phyloP scores from a whole-genome alignment of 2,329 filamentous ascomycete genomes.

The Ceratocystis ficicola region DNA sequence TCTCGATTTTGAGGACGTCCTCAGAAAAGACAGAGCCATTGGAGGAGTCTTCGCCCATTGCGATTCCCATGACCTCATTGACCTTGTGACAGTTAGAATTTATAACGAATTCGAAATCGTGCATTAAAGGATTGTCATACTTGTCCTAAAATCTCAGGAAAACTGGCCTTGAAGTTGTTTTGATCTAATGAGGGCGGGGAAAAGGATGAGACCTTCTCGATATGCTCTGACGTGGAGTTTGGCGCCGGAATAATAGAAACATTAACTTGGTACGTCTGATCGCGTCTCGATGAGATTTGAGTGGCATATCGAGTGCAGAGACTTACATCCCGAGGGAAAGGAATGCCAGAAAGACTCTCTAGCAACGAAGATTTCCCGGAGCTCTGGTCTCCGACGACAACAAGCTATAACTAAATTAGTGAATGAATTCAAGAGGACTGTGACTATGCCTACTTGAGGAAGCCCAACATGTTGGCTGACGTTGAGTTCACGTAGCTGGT shows the following conservation, averaged over 20 bases:
- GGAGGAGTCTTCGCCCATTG: conserved; percentile 22
- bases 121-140: conserved; percentile 1
- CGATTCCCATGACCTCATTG: conserved; percentile 16
- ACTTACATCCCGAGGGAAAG: conserved; percentile 25
- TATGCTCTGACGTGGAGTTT: conserved; percentile 22
- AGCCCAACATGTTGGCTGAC: conserved; percentile 31
- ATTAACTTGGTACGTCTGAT: conserved; percentile 26
- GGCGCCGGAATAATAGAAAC: conserved; percentile 35
- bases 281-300: conserved; percentile 25
- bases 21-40: conserved; percentile 23
- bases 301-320: conserved; percentile 26
- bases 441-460: conserved; percentile 41
- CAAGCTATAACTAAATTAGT: conserved; percentile 23
- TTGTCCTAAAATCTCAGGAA: conserved; percentile 31
- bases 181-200: neutral
- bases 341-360: conserved; percentile 25
- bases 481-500: conserved; percentile 34
- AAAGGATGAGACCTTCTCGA: neutral
- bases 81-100: conserved; percentile 4
- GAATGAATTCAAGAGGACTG: neutral
- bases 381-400: conserved; percentile 26
- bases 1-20: conserved; percentile 26
- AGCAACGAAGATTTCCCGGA: conserved; percentile 26
- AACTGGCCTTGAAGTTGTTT: conserved; percentile 27
- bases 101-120: conserved; percentile 9